Percentiles rank a stretch among this genome's conserved stretches.
Conservation (phyloP, 441 rosid species). For the Manihot esculenta region DNA sequence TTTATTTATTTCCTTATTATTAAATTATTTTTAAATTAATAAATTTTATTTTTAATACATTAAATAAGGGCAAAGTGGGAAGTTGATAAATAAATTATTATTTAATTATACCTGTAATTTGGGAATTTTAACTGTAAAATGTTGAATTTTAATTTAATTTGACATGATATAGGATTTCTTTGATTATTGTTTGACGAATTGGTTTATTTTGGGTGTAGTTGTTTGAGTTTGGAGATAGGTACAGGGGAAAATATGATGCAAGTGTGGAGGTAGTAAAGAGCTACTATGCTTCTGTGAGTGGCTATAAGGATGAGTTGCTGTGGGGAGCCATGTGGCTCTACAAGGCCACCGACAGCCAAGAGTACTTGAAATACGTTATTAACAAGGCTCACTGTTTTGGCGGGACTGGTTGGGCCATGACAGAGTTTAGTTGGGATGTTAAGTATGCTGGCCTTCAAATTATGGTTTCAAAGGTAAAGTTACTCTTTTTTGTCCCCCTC, state of each 20-base stretch:
- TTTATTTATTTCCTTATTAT: no score
- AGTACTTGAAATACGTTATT: slow-evolving; percentile 56
- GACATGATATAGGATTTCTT: no score
- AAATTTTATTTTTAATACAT: no score
- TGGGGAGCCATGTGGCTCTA: slow-evolving; percentile 96
- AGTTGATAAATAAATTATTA: no score
- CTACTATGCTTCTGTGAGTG: slow-evolving; percentile 97
- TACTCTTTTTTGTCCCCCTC: background rate
- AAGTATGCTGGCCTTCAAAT: slow-evolving; percentile 89
- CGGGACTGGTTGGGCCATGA: slow-evolving; percentile 91
- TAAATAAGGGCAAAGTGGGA: no score
- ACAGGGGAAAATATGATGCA: slow-evolving; percentile 76
- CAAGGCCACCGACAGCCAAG: slow-evolving; percentile 89
- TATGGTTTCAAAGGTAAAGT: slow-evolving; percentile 70
- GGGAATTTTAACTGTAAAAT: no score
- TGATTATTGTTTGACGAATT: no score
- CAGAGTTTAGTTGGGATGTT: slow-evolving; percentile 99
- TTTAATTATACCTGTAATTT: no score
- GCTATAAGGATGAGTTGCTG: slow-evolving; percentile 90
- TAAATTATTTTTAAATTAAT: no score
- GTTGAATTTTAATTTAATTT: no score
- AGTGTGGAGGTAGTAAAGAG: slow-evolving; percentile 70
- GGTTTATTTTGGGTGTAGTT: slow-evolving; percentile 40
- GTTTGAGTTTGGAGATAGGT: slow-evolving; percentile 82
- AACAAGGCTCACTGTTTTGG: slow-evolving; percentile 65